Percentiles rank a stretch among this genome's conserved stretches.
phyloP scores from a whole-genome alignment of 495 filamentous ascomycete species.

The Podospora pseudopauciseta region DNA sequence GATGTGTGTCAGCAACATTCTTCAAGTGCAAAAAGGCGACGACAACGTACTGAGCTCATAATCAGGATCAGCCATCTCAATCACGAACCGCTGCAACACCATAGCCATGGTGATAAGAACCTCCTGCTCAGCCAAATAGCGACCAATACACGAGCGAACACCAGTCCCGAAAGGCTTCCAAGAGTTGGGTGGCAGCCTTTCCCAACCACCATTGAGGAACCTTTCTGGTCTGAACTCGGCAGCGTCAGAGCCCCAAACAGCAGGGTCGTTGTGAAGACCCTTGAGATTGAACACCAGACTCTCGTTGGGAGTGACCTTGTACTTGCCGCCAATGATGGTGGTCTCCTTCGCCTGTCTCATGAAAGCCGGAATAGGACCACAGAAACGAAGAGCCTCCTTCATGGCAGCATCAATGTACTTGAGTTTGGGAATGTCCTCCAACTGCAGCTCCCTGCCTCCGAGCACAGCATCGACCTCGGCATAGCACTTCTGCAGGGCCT shows the following conservation, averaged over 20 bases:
- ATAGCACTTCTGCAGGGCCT: conserved; percentile 32
- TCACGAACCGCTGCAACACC: conserved; percentile 51
- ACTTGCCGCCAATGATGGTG: conserved; percentile 50
- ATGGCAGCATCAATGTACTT: conserved; percentile 55
- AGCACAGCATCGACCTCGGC: conserved; percentile 47
- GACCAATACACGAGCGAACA: conserved; percentile 33
- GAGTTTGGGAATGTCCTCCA: conserved; percentile 58
- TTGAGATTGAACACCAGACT: conserved; percentile 48
- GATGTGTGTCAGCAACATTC: neutral
- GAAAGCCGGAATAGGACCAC: conserved; percentile 49
- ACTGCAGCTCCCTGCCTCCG: conserved; percentile 52
- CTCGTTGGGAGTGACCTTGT: conserved; percentile 53
- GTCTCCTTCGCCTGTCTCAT: conserved; percentile 17
- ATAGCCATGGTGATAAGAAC: conserved; percentile 43
- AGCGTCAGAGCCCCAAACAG: conserved; percentile 30
- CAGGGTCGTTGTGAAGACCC: conserved; percentile 44
- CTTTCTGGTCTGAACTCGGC: conserved; percentile 44
- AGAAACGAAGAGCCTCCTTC: conserved; percentile 60
- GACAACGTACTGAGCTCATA: conserved; percentile 48
- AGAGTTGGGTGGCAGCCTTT: conserved; percentile 41
- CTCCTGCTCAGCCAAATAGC: conserved; percentile 55
- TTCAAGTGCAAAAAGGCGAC: neutral
- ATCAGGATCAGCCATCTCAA: conserved; percentile 46
- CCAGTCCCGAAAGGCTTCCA: conserved; percentile 58
- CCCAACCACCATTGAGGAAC: conserved; percentile 51